These are phyloP conservation scores for Citropsis articulata DNA, from an alignment of 345 rosid genomes.

Conservation along the genomic window DNA sequence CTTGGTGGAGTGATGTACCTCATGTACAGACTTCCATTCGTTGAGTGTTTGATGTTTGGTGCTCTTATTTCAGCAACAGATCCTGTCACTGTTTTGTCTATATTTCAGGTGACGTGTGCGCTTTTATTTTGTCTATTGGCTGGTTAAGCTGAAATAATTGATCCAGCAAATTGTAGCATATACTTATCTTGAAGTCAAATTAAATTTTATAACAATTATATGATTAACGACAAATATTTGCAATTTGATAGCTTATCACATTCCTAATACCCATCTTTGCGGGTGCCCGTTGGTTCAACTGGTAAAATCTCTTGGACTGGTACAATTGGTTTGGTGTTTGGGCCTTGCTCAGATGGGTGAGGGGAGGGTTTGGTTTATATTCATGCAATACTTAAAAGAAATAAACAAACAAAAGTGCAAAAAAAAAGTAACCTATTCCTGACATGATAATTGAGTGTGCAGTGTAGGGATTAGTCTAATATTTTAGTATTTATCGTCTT, in stretches of 20 bases:
- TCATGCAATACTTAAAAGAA: not conserved
- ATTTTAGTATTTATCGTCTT: not conserved
- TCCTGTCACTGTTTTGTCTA: slow-evolving; percentile 97
- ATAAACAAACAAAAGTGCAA: too few relatives aligned
- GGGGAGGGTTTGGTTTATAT: not conserved
- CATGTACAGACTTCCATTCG: slow-evolving; percentile 87
- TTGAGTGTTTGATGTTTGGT: slow-evolving; percentile 98
- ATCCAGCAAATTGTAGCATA: not conserved
- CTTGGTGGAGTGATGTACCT: slow-evolving; percentile 81
- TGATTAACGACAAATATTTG: not conserved
- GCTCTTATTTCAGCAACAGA: slow-evolving; percentile 98
- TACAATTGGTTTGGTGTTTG: not conserved
- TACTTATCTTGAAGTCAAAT: not conserved
- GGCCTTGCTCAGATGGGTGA: not conserved
- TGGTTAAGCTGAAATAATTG: slow-evolving; percentile 3
- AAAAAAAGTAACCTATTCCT: not conserved
- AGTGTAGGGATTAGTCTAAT: not conserved
- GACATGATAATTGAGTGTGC: not conserved
- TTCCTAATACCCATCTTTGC: not conserved
- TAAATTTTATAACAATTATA: not conserved
- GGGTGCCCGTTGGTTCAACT: not conserved
- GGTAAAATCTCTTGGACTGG: not conserved
- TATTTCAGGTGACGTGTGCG: slow-evolving; percentile 69
- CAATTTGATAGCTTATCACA: not conserved
- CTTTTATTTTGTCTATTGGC: not conserved